Percentiles rank a stretch among this genome's conserved stretches.
These are phyloP conservation scores for Cornus florida DNA, from an alignment of 148 eudicot species.

Conservation along the genomic window DNA sequence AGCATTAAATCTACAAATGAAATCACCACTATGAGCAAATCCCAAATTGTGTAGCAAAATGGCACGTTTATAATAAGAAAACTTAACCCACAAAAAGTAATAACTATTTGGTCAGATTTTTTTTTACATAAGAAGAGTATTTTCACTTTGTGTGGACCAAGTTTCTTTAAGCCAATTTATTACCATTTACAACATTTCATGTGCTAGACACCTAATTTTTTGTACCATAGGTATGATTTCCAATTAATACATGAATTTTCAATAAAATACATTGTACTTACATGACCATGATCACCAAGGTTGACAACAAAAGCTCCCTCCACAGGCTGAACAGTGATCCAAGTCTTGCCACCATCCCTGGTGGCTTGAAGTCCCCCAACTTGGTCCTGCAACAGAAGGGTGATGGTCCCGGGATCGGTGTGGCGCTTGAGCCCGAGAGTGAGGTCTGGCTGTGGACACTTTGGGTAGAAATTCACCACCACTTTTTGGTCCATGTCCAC, in stretches of 20 bases:
- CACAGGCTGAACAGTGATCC: slow-evolving; percentile 93
- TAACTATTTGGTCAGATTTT: too few relatives aligned
- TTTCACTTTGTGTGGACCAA: too few relatives aligned
- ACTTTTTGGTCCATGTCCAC: slow-evolving; percentile 96
- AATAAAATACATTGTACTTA: slow-evolving; percentile 24
- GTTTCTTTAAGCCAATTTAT: too few relatives aligned
- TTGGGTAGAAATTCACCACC: slow-evolving; percentile 89
- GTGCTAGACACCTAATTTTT: not conserved
- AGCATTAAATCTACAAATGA: too few relatives aligned
- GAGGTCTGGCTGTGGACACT: slow-evolving; percentile 87
- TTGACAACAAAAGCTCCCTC: slow-evolving; percentile 92
- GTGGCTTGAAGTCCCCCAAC: slow-evolving; percentile 97
- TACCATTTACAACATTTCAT: too few relatives aligned
- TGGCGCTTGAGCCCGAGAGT: slow-evolving; percentile 90
- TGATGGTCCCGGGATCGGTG: slow-evolving; percentile 96
- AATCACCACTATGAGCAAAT: too few relatives aligned
- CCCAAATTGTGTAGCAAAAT: too few relatives aligned
- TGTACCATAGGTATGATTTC: not conserved
- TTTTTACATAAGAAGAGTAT: too few relatives aligned
- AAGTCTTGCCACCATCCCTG: slow-evolving; percentile 85
- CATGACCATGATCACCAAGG: slow-evolving; percentile 93
- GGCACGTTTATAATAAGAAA: not conserved
- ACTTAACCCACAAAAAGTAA: too few relatives aligned
- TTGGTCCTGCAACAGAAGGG: slow-evolving; percentile 79
- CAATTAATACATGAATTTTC: too few relatives aligned